Base-by-base conservation (phyloP, 768 basidiomycete species). In the Mycena albidolilacea region DNA sequence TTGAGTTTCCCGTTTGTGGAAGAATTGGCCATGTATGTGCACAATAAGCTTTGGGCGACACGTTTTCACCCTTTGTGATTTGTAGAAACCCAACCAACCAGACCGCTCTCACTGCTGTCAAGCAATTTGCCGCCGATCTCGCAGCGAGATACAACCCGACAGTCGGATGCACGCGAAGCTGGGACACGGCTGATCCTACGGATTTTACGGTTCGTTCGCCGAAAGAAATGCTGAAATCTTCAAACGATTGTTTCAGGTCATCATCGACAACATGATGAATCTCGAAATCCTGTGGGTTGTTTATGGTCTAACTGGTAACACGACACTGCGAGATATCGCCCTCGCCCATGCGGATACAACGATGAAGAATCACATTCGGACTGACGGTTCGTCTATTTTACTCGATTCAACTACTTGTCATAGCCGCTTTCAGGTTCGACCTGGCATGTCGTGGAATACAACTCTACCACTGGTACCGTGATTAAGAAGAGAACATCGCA, bases 191-290 rank as follows among this genome's bases (percentile, higher is more conserved):
- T 3, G 88, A 91, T 77, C 88, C 91, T 7, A 89, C 88, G 2
- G 85, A 89, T 73, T 93, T 93, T 78, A 84, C 85, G 78, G 91
- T 89, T 59, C 37, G 84, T 75, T 10, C 64, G 54, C 35, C 5
- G 41, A n/a, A 43, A 23, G 7, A 15, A 64, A 70, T 61, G 17
- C 41, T 2, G 17, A 61, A 4, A 17, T 11, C 50, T 61, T 55
- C 50, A 39, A 52, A 35, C 2, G 15, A 19, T 21, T 43, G 48
- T 37, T 54, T 9, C 72, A 88, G 89, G 92, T 93, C 62, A 92
- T 93, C 79, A 92, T 93, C 58, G 92, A 93, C 82, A 93, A 92
- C 78, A 92, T 93, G 92, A 92, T 94, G 91, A 93, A 91, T 76
- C 86, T 94, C 21, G 91, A 93, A 80, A 83, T 92, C 17, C 80